Evolutionary conservation across 805 yeast species (phyloP), one percentile per base, ranked within the genome.

Genomic region (Phaffomyces opuntiae): DNA sequence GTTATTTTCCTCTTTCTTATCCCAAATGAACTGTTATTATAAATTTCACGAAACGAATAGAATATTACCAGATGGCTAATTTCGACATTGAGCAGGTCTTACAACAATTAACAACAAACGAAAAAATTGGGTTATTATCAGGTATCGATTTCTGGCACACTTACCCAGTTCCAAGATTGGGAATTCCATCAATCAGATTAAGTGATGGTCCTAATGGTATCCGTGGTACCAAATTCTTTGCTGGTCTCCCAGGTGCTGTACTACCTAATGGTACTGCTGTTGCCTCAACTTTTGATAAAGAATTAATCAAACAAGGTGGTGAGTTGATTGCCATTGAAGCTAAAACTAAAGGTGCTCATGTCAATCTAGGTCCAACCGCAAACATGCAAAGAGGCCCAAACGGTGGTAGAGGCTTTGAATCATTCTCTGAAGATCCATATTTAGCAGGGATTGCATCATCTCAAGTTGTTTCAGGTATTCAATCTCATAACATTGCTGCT

Each of bases 151-250:
- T 67, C 58, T 76, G 80, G 80, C 79, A 74, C 60, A 75, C 80
- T 4, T 53, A 46, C 43, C 54, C 69, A 1, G 63, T 75, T 21
- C 63, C 59, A 42, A 55, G 68, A 40, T 55, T 73, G 27, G 67
- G 65, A 17, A 56, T 78, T 37, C 81, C 80, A 4, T 60, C 72
- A 0, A 49, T 78, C 7, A 66, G 82, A 55, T 55, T 73, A 31
- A 60, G 72, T 17, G 85, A 80, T 57, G 85, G 85, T 17, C 85
- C 85, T 40, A 80, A 80, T 54, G 85, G 85, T 50, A 68, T 78
- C 40, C 66, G 84, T 51, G 84, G 84, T 25, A 76, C 80, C 19
- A 69, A 64, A 38, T 77, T 77, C 55, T 74, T 77, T 55, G 65
- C 73, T 49, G 68, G 75, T 36, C 65, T 68, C 25, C 79, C 80